Conservation (phyloP, 208 protist species). For the Leishmania gerbilli region DNA sequence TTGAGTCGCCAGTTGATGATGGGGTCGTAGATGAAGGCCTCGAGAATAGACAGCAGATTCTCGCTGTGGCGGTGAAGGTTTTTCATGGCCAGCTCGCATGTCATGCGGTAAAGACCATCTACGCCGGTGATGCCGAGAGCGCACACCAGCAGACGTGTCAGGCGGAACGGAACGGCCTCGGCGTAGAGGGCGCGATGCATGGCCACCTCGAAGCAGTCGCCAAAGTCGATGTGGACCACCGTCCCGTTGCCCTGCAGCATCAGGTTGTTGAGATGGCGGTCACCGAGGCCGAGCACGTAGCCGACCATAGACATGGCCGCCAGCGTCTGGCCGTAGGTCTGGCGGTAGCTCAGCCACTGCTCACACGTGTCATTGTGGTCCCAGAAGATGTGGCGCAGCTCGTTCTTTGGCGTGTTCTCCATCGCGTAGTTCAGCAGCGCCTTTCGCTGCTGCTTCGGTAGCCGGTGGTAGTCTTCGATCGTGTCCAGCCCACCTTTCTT, state of each 20-base stretch:
- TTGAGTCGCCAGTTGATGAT: conserved; percentile 99
- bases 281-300: conserved; percentile 98
- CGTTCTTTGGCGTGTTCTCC: conserved; percentile 94
- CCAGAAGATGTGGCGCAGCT: conserved; percentile 97
- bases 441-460: conserved; percentile 78
- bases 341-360: conserved; percentile 98
- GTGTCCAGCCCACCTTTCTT: conserved; percentile 62
- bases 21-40: conserved; percentile 99
- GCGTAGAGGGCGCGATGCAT: conserved; percentile 98
- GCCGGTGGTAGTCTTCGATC: conserved; percentile 87
- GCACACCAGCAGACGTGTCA: conserved; percentile 98
- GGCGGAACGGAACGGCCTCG: conserved; percentile 99
- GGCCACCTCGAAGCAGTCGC: conserved; percentile 99
- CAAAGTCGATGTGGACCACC: conserved; percentile 99
- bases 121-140: conserved; percentile 99
- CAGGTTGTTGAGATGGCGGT: conserved; percentile 99
- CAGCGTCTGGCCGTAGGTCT: conserved; percentile 98
- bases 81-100: conserved; percentile 98
- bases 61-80: conserved; percentile 99
- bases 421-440: conserved; percentile 93
- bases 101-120: conserved; percentile 98
- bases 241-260: conserved; percentile 99
- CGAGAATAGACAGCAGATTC: conserved; percentile 98
- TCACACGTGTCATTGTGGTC: conserved; percentile 96
- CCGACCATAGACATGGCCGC: conserved; percentile 99